These are phyloP conservation scores for Penicillium sp. DNA, from an alignment of 2,329 filamentous ascomycete species.

Conservation along the genomic window DNA sequence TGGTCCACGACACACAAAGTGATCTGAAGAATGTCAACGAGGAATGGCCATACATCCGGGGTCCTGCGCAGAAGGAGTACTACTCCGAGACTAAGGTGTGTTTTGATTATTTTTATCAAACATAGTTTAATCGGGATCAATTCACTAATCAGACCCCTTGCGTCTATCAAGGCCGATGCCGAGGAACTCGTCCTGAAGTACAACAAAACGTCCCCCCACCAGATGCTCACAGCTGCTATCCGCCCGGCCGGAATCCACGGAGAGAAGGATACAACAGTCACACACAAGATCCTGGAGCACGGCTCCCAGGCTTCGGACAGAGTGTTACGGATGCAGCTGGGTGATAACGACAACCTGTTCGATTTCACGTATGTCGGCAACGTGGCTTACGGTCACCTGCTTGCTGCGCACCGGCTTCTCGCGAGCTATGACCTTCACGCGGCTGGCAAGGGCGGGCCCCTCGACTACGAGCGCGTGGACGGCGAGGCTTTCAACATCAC, in stretches of 20 bases:
- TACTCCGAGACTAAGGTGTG: conserved; percentile 87
- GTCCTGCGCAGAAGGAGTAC: conserved; percentile 69
- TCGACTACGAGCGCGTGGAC: conserved; percentile 71
- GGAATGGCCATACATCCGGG: conserved; percentile 71
- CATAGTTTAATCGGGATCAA: neutral
- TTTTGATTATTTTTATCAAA: conserved; percentile 25
- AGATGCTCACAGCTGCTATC: conserved; percentile 73
- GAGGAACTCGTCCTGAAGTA: conserved; percentile 76
- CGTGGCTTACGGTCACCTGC: conserved; percentile 74
- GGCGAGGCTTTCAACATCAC: conserved; percentile 89
- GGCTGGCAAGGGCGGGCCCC: conserved; percentile 55
- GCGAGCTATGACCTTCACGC: conserved; percentile 50
- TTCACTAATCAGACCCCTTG: neutral
- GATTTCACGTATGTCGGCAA: conserved; percentile 71
- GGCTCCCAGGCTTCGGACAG: conserved; percentile 56
- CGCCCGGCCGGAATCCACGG: conserved; percentile 89
- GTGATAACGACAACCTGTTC: conserved; percentile 67
- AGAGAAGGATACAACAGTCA: conserved; percentile 76
- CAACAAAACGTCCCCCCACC: conserved; percentile 59
- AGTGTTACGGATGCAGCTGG: conserved; percentile 76
- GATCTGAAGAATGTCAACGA: conserved; percentile 86
- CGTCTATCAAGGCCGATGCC: conserved; percentile 61
- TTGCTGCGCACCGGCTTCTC: conserved; percentile 73
- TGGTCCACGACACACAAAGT: conserved; percentile 75
- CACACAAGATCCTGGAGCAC: conserved; percentile 71